Evolutionary conservation across 768 basidiomycete genomes (phyloP), one percentile per base, ranked within the genome.

Genomic region (Phlebiopsis flavidoalba): DNA sequence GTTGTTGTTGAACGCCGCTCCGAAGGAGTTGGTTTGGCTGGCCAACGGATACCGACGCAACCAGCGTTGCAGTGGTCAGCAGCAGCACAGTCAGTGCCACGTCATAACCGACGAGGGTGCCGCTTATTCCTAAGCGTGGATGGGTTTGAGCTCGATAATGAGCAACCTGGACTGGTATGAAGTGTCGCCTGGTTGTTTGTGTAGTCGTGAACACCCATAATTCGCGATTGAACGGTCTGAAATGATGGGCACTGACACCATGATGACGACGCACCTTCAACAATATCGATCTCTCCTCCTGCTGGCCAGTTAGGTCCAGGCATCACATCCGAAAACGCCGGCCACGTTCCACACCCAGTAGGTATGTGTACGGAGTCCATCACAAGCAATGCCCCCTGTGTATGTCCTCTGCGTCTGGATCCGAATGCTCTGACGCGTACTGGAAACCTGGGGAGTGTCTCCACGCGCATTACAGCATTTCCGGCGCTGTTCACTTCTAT

Each of bases 281-380:
- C 71, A 64, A 93, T 91, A 70, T 92, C 91, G 36, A 93, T 92
- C 75, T 93, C 90, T 53, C 89, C 89, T 0, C 73, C 75, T 1
- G 76, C 77, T 7, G 87, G 87, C 87, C 87, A 88, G 62, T 81
- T 80, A 5, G 83, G 84, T 46, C 85, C 79, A 60, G 72, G 67
- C 22, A 66, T 71, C 26, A 31, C 26, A n/a, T 31, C 26, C 74
- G 73, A 75, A 62, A 75, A 75, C 8, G 74, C 74, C 45, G 91
- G 91, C 93, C 92, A 94, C 21, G 86, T 86, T 37, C 87, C 93
- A 72, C 93, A 95, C 15, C 93, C 93, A 0, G 86, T 85, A 7
- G 93, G 93, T 87, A 95, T 93, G 71, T 95, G 93, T 26, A 85
- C 79, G 26, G 91, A 82, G 73, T 95, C 93, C 79, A 95, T 80